Conservation (phyloP, 1,284 basidiomycete species). For the Ceratobasidium sp. region DNA sequence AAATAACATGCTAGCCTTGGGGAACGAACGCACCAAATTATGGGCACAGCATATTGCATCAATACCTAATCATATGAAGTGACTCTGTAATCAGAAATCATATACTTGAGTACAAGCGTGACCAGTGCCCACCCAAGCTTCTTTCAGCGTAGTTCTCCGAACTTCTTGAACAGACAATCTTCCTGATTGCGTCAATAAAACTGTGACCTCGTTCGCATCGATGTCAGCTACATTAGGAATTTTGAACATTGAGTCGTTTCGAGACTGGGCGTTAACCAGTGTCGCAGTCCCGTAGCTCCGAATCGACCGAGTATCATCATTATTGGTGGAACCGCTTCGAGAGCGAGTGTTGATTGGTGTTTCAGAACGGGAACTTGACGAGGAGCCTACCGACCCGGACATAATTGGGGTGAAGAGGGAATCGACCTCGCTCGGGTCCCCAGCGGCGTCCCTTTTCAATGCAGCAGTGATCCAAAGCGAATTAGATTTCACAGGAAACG, state of each 20-base stretch:
- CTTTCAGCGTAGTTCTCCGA: slow-evolving; percentile 9
- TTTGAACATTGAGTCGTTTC: slow-evolving; percentile 13
- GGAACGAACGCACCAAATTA: slow-evolving; percentile 58
- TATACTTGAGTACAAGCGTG: background rate
- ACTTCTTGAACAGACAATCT: background rate
- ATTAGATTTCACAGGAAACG: background rate
- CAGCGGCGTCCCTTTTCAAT: background rate
- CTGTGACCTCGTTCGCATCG: background rate
- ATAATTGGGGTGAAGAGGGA: background rate
- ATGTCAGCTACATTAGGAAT: background rate
- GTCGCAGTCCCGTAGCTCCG: slow-evolving; percentile 22
- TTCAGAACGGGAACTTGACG: background rate
- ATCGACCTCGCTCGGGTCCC: background rate
- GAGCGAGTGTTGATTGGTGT: slow-evolving; percentile 14
- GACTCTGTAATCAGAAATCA: background rate
- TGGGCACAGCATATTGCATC: slow-evolving; percentile 66
- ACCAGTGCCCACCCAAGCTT: slow-evolving; percentile 10
- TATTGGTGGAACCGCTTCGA: slow-evolving; percentile 20
- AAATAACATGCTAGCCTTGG: slow-evolving; percentile 4
- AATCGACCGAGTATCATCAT: background rate
- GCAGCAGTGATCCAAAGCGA: background rate
- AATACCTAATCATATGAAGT: slow-evolving; percentile 53
- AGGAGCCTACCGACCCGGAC: background rate
- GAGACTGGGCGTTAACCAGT: slow-evolving; percentile 9
- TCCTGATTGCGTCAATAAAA: background rate